Conservation (phyloP, 1,139 yeast genomes). For the Debaryomyces sp. region DNA sequence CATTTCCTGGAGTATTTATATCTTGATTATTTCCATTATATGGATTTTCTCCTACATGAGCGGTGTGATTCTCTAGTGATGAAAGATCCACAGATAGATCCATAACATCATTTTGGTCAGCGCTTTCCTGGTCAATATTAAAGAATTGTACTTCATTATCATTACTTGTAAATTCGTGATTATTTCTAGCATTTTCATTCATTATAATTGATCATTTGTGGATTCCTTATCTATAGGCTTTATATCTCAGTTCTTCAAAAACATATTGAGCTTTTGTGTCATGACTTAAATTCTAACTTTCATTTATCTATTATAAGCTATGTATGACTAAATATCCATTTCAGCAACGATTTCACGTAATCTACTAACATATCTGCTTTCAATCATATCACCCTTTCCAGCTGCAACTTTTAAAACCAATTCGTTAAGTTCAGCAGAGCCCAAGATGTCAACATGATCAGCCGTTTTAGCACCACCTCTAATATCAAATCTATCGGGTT, state of each 20-base stretch:
- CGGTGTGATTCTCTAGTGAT: constrained; percentile 1
- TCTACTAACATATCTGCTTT: constrained; percentile 60
- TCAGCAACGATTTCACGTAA: constrained; percentile 59
- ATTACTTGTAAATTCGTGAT: constrained; percentile 2
- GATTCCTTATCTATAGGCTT: not conserved
- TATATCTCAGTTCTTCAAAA: not conserved
- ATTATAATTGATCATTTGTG: not conserved
- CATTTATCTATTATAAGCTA: not conserved
- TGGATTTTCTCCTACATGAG: constrained; percentile 1
- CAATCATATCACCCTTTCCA: constrained; percentile 71
- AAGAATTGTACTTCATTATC: constrained; percentile 8
- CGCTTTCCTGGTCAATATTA: constrained; percentile 6
- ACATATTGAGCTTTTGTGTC: constrained; percentile 4
- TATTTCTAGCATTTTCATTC: constrained; percentile 6
- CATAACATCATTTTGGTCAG: constrained; percentile 6
- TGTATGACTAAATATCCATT: constrained; percentile 36
- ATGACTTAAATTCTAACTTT: not conserved
- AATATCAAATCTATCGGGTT: constrained; percentile 90
- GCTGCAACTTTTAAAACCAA: constrained; percentile 78
- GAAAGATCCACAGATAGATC: constrained; percentile 8
- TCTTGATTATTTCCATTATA: constrained; percentile 3
- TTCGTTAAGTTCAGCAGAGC: constrained; percentile 91
- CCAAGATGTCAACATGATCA: constrained; percentile 95
- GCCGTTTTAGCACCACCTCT: constrained; percentile 98
- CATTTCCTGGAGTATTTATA: not conserved